Percentiles rank a stretch among this genome's conserved stretches.
These are phyloP conservation scores for Phyllosticta citriasiana DNA, from an alignment of 2,329 filamentous ascomycete species.

Conservation along the genomic window DNA sequence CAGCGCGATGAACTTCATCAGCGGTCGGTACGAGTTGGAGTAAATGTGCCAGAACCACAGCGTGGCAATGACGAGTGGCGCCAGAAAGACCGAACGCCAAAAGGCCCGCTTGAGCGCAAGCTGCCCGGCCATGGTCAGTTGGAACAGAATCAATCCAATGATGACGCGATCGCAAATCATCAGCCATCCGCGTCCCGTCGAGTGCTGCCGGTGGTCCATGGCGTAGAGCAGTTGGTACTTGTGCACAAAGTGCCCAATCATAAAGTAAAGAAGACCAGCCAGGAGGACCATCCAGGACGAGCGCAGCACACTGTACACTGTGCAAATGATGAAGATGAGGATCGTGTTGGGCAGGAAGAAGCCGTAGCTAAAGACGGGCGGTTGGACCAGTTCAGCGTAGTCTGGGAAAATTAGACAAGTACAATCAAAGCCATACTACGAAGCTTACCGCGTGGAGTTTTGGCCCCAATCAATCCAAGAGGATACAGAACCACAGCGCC, in stretches of 20 bases:
- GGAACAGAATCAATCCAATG: constrained; percentile 77
- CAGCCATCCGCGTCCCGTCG: constrained; percentile 86
- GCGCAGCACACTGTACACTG: constrained; percentile 83
- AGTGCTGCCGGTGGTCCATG: constrained; percentile 94
- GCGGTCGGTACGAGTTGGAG: constrained; percentile 67
- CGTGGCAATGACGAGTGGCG: constrained; percentile 69
- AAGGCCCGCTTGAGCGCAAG: constrained; percentile 67
- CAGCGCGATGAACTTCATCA: constrained; percentile 87
- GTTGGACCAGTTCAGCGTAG: constrained; percentile 68
- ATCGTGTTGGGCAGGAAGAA: constrained; percentile 91
- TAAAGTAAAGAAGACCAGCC: constrained; percentile 74
- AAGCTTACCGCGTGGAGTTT: constrained; percentile 59
- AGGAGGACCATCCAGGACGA: constrained; percentile 72
- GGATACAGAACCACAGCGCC: constrained; percentile 79
- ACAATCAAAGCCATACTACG: background rate
- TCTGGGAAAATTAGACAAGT: constrained; percentile 37
- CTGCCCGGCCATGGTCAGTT: constrained; percentile 81
- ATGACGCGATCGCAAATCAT: constrained; percentile 93
- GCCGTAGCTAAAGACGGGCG: constrained; percentile 86
- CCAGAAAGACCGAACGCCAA: constrained; percentile 58
- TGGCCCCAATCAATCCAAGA: constrained; percentile 64
- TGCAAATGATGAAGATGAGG: constrained; percentile 86
- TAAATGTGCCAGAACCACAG: constrained; percentile 87
- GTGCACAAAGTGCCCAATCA: constrained; percentile 78
- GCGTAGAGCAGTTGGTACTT: constrained; percentile 97